Evolutionary conservation across 371 early-diverging fungal genomes (phyloP), one percentile per base, ranked within the genome.

Genomic region (Conidiobolus coronatus): DNA sequence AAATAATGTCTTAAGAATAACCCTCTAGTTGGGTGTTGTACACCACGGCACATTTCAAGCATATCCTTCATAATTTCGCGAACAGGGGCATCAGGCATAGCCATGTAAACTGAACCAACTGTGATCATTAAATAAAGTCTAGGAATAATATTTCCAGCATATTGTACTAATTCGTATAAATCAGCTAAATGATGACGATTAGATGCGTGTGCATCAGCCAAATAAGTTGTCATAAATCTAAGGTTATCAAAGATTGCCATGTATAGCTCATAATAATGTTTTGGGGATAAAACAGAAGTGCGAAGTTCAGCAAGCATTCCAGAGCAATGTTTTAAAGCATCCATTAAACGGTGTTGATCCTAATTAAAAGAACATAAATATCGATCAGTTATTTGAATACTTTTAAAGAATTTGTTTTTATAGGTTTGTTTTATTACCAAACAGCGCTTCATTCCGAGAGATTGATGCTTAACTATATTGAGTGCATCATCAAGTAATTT

Each of bases 221-320:
- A 72, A 50, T 75, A 87, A 2, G 75, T 75, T 8, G 81, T 73
- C 53, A 92, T 71, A 55, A 88, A 81, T 42, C 90, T 73, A 59
- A 93, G 68, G 40, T 85, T 79, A 65, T 95, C 93, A 62, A 92
- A 94, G 34, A 89, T 81, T 45, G 89, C 86, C 82, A 94, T 85
- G 60, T 88, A 95, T n/a, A 95, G 78, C 62, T 95, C 94, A 62
- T 92, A 93, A 63, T 93, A 95, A 62, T 80, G 78, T 60, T 90
- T 93, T 22, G 94, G 96, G 0, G 90, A 84, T 45, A 95, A 65
- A 2, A 78, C 71, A 17, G 91, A 86, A 1, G 92, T 89, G 41
- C 90, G 73, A 43, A 95, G 71, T 61, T 95, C 96, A 17, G 80
- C 75, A 8, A 93, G 72, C 89, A 95, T 89, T 33, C 86, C 84